A percentile compares a stretch with the other conserved stretches of the same genome.
Evolutionary conservation across 306 rosid genomes (phyloP).

Genomic region (Senna siamea): DNA sequence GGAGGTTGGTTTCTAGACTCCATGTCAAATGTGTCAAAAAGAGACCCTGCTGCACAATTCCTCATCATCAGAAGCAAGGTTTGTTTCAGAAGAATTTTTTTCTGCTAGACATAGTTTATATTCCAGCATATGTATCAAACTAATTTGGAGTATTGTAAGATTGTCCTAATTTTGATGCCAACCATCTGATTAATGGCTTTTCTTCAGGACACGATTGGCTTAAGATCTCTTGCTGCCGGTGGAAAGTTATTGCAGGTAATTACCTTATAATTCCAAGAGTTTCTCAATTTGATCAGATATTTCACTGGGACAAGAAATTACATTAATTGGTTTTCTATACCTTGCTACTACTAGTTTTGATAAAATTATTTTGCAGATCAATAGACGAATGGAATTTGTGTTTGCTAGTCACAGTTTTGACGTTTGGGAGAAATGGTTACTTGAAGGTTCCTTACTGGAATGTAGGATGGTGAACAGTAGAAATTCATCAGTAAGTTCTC

Average conservation of each 20-base stretch:
- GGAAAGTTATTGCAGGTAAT: conserved; percentile 99
- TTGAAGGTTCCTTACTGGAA: conserved; percentile 86
- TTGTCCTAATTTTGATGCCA: conserved; percentile 29
- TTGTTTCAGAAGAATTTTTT: conserved; percentile 33
- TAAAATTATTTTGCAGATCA: conserved; percentile 63
- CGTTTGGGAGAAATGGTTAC: conserved; percentile 95
- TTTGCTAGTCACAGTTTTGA: conserved; percentile 99
- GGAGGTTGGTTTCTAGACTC: conserved; percentile 95
- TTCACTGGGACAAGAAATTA: background rate
- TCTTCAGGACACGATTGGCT: conserved; percentile 86
- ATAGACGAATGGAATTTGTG: conserved; percentile 90
- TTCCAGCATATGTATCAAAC: conserved; percentile 20
- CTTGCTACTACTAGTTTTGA: conserved; percentile 12
- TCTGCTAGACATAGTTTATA: conserved; percentile 12
- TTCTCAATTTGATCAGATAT: conserved; percentile 23
- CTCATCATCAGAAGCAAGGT: conserved; percentile 92
- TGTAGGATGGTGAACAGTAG: conserved; percentile 92
- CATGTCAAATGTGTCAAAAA: conserved; percentile 79
- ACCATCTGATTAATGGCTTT: conserved; percentile 45
- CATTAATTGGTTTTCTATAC: conserved; percentile 10
- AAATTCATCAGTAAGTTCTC: conserved; percentile 71
- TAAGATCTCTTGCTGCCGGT: conserved; percentile 96
- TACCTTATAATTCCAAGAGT: conserved; percentile 3
- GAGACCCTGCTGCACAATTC: conserved; percentile 98
- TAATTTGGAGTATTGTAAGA: conserved; percentile 30